Evolutionary conservation across 345 rosid genomes (phyloP), one percentile per base, ranked within the genome.

Genomic region (Boechera stricta): DNA sequence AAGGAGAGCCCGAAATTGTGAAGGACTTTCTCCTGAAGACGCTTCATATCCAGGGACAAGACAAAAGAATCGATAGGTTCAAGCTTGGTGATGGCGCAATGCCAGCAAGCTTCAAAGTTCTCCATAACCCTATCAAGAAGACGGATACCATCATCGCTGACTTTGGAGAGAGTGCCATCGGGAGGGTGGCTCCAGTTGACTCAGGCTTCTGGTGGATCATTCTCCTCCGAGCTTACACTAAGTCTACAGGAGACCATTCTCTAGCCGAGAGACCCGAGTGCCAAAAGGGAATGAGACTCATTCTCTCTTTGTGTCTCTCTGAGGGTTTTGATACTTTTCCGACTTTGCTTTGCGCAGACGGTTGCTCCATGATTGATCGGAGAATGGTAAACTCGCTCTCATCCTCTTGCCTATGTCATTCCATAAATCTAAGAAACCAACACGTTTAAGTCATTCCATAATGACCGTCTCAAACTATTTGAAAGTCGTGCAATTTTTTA

Each of bases 131-230:
- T 60, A 58, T 56, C 29, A 78, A 91, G 42, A 82, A 84, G 73
- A 79, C 85, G 2, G 97, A 89, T 48, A 78, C 90, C 10, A 79
- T 91, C 58, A 48, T 89, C 12, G 97, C 92, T 64, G 97, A 91
- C 74, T 91, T 89, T 74, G 94, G 94, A 42, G 97, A 88, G 85
- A 87, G 87, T 57, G 94, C 97, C 21, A 91, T 91, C 48, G 97
- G 94, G 72, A 84, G 97, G 42, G 97, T 91, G 71, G 97, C 97
- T 54, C 92, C 97, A 1, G 92, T 91, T 18, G 92, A 91, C 73
- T 91, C 92, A 52, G 92, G 97, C 42, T 91, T 91, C 79, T 91
- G 94, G 97, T 91, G 97, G 97, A 89, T 91, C 71, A 91, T 91
- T 74, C 87, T 91, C 68, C 91, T 91, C 36, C 88, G 97, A 52